phyloP scores from a whole-genome alignment of 1,139 yeast species.

The Taiozyma onychis region DNA sequence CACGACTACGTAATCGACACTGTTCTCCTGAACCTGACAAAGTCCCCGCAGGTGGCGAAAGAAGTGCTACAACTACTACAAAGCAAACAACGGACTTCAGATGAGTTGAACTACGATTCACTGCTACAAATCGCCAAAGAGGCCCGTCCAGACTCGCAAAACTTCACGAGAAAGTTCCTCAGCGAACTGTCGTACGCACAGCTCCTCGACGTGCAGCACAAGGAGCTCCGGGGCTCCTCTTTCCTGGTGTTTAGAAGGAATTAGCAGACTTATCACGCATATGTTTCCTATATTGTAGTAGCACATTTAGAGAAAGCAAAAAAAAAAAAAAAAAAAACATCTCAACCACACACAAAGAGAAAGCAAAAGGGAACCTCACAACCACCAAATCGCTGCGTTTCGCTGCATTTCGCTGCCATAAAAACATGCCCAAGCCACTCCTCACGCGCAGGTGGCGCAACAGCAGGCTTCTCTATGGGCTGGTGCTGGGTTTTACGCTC shows the following conservation, averaged over 20 bases:
- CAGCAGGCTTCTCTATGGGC: background rate
- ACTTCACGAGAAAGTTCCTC: background rate
- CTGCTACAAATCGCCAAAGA: constrained; percentile 2
- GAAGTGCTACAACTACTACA: background rate
- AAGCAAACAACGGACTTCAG: background rate
- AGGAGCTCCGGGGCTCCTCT: background rate
- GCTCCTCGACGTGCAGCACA: background rate
- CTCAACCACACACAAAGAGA: too few species aligned
- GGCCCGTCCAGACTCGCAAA: background rate
- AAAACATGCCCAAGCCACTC: background rate
- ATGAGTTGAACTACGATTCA: constrained; percentile 2
- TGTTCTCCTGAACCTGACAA: background rate
- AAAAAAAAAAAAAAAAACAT: too few species aligned
- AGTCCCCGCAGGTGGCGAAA: background rate
- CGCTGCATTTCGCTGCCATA: too few species aligned
- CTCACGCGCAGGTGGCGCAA: background rate
- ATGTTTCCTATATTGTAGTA: too few species aligned
- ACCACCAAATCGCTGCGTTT: too few species aligned
- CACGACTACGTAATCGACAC: background rate
- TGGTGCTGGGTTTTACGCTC: background rate
- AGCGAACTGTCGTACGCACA: constrained; percentile 1
- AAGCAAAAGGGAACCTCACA: too few species aligned
- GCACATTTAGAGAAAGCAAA: too few species aligned
- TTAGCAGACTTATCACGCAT: background rate
- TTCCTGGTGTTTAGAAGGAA: background rate